Conservation (phyloP, 2,329 filamentous ascomycete genomes). For the Ciborinia camelliae region DNA sequence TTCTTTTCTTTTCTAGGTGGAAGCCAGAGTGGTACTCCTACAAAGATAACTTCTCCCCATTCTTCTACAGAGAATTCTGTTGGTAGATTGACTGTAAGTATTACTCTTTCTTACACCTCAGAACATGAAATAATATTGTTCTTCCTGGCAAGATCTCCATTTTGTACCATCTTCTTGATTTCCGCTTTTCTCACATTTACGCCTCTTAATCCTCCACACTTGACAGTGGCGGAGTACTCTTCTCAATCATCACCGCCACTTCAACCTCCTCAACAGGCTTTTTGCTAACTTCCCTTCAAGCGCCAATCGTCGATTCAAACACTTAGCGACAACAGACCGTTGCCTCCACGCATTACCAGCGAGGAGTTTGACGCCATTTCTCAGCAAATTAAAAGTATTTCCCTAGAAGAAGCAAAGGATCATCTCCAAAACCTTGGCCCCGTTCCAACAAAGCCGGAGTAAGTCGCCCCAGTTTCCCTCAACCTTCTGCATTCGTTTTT, state of each 20-base stretch:
- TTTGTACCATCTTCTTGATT: background rate
- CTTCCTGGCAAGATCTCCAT: background rate
- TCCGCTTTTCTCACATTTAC: background rate
- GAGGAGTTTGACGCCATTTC: slow-evolving; percentile 1
- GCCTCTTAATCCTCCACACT: background rate
- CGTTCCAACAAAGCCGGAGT: background rate
- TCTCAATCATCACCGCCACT: background rate
- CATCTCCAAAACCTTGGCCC: slow-evolving; percentile 11
- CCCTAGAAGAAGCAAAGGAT: slow-evolving; percentile 5
- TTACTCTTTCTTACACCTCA: background rate
- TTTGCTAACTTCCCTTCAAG: background rate
- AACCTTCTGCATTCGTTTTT: background rate
- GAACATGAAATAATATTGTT: background rate
- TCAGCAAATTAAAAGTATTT: background rate
- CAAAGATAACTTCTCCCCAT: background rate
- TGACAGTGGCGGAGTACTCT: too few species aligned
- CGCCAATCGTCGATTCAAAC: background rate
- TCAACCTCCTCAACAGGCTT: background rate
- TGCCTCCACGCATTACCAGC: background rate
- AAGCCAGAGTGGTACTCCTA: slow-evolving; percentile 4
- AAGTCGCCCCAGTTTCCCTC: background rate
- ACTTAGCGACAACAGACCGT: background rate
- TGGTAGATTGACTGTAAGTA: slow-evolving; percentile 10
- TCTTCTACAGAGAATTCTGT: background rate
- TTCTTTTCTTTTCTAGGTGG: background rate